These are phyloP conservation scores for Haberlea rhodopensis DNA, from an alignment of 257 asterid genomes.

Conservation along the genomic window DNA sequence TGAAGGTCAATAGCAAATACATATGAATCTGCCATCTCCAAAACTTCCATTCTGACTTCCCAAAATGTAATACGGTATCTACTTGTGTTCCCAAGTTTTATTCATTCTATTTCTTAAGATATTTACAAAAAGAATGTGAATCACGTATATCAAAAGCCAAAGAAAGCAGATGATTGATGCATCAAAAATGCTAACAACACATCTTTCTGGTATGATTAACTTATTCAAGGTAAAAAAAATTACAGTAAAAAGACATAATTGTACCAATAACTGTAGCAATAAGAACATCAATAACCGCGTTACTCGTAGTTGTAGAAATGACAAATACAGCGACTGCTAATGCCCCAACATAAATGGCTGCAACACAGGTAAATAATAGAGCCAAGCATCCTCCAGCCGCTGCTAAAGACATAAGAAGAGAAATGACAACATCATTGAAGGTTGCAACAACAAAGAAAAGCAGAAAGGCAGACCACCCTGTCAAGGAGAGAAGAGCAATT, in stretches of 20 bases:
- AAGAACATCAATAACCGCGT: constrained; percentile 52
- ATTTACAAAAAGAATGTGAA: background rate
- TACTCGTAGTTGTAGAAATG: constrained; percentile 52
- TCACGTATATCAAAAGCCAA: constrained; percentile 7
- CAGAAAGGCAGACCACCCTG: constrained; percentile 62
- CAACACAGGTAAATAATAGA: constrained; percentile 62
- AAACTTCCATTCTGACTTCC: constrained; percentile 7
- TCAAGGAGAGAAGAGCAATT: constrained; percentile 50
- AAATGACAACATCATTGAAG: constrained; percentile 59
- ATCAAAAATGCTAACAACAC: too few relatives aligned
- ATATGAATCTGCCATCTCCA: too few relatives aligned
- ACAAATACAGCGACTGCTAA: constrained; percentile 51
- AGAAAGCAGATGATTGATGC: too few relatives aligned
- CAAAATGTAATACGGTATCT: background rate
- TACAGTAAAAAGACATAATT: constrained; percentile 9
- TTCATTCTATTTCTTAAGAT: background rate
- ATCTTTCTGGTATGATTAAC: background rate
- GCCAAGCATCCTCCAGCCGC: constrained; percentile 89
- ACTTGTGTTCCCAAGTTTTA: background rate
- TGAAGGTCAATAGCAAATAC: too few relatives aligned
- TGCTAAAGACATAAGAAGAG: constrained; percentile 71
- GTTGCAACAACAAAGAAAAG: constrained; percentile 72
- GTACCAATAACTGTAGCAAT: constrained; percentile 54
- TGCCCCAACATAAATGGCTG: constrained; percentile 66
- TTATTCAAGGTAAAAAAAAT: background rate